Evolutionary conservation across 176 grass and related monocot genomes (phyloP), one percentile per base, ranked within the genome.

Genomic region (Ensete glaucum): DNA sequence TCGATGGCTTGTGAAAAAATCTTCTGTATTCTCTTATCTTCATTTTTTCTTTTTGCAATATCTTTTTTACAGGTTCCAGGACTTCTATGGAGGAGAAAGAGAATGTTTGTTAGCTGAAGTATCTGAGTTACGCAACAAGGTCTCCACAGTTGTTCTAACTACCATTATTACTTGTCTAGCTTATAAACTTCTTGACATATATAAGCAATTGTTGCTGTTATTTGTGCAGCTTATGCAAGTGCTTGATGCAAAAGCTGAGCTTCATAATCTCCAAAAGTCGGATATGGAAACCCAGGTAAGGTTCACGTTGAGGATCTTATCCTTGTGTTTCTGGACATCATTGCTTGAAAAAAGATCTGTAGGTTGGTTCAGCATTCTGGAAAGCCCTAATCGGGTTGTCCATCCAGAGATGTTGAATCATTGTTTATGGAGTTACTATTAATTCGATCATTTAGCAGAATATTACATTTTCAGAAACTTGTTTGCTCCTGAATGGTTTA

Each of bases 71-170:
- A 98, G 94, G 65, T 93, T 85, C 17, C 86, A 89, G 53, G 80
- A 91, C 3, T 98, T 98, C 19, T 87, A 78, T 27, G 75, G 83
- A 62, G 90, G 95, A 56, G 95, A 93, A 78, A 87, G 88, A 69
- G 86, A 93, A 57, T 56, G 84, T 91, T 4, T 98, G 52, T 75
- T 85, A 74, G 88, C 85, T 72, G 90, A 98, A 93, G 76, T 98
- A 48, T 91, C 86, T 56, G 79, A 87, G 22, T 82, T 93, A 74
- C 82, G 88, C 71, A 87, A 93, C 81, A 86, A 98, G 84, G 94
- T 93, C 13, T 74, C 12, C 81, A 21, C 54, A 21, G 16, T 24
- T 56, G 26, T 63, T 16, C 6, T 62, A 57, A 15, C 48, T 64
- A 64, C 20, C 29, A 64, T 64, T 16, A 69, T n/a, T 17, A 9